Evolutionary conservation across 129 eudicot genomes (phyloP).

Genomic region (Deinandra increscens): DNA sequence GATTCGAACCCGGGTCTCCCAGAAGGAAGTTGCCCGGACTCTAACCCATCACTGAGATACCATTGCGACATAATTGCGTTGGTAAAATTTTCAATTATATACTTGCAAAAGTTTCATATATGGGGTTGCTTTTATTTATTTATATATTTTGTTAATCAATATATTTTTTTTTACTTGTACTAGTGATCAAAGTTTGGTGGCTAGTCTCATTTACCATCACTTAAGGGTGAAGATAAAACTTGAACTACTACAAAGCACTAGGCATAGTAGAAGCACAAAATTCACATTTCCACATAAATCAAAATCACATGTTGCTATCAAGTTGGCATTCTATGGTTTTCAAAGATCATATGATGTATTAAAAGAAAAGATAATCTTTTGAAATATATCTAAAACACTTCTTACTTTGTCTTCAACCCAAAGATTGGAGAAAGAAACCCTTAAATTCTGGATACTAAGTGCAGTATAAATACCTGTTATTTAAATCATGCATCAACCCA

Average conservation of each 20-base stretch:
- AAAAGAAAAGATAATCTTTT: constrained; percentile 28
- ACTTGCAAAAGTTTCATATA: too few species aligned
- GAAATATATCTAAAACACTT: constrained; percentile 17
- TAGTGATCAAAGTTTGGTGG: constrained; percentile 54
- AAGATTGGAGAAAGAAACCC: constrained; percentile 40
- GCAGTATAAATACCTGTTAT: constrained; percentile 28
- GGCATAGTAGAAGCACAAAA: constrained; percentile 27
- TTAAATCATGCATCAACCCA: constrained; percentile 19
- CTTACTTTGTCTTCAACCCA: constrained; percentile 81
- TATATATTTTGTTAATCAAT: too few species aligned
- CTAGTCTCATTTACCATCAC: constrained; percentile 45
- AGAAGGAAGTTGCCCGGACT: too few species aligned
- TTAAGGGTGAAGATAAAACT: constrained; percentile 47
- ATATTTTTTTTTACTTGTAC: constrained; percentile 30
- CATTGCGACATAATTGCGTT: too few species aligned
- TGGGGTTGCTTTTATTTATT: background rate
- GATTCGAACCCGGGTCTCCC: too few species aligned
- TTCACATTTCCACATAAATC: constrained; percentile 23
- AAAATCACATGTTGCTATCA: constrained; percentile 31
- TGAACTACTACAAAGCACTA: constrained; percentile 36
- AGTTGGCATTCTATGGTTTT: constrained; percentile 34
- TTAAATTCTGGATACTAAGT: constrained; percentile 18
- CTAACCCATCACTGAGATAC: too few species aligned
- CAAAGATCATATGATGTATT: constrained; percentile 22
- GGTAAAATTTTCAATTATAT: too few species aligned